Conservation (phyloP, 352 stramenopile genomes). For the Thraustochytrium striatum region DNA sequence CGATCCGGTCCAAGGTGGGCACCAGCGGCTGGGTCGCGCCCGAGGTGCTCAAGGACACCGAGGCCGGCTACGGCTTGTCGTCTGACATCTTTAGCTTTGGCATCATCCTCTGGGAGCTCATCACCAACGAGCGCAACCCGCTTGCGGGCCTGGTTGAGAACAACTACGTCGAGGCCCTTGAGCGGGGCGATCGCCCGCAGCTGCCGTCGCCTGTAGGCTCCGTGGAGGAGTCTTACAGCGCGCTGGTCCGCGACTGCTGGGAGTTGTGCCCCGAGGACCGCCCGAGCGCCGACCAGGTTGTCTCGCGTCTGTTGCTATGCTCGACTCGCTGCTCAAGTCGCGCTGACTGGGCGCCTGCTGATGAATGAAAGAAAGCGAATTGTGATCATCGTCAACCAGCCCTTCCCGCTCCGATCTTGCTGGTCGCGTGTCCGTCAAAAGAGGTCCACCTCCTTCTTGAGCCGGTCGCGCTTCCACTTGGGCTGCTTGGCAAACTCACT, state of each 20-base stretch:
- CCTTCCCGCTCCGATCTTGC: no score
- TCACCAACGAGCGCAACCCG: neutral
- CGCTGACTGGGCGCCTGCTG: no score
- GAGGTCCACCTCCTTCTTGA: slow-evolving; percentile 31
- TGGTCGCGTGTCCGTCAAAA: no score
- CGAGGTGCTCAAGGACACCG: slow-evolving; percentile 58
- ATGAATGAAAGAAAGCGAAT: neutral
- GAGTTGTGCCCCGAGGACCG: neutral
- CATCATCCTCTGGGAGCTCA: slow-evolving; percentile 56
- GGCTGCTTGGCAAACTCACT: neutral
- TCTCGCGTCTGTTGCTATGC: neutral
- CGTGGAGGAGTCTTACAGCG: neutral
- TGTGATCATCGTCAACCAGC: neutral
- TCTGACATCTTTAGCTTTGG: slow-evolving; percentile 50
- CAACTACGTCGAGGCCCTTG: neutral
- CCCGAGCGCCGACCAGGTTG: neutral
- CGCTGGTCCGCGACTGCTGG: neutral
- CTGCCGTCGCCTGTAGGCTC: neutral
- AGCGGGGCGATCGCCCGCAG: neutral
- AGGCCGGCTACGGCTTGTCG: neutral
- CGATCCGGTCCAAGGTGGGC: slow-evolving; percentile 23
- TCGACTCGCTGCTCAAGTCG: no score
- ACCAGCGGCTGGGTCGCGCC: slow-evolving; percentile 68
- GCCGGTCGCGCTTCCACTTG: slow-evolving; percentile 45
- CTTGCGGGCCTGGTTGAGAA: neutral